Evolutionary conservation across 148 eudicot species (phyloP), one percentile per base, ranked within the genome.

Genomic region (Euryodendron excelsum): DNA sequence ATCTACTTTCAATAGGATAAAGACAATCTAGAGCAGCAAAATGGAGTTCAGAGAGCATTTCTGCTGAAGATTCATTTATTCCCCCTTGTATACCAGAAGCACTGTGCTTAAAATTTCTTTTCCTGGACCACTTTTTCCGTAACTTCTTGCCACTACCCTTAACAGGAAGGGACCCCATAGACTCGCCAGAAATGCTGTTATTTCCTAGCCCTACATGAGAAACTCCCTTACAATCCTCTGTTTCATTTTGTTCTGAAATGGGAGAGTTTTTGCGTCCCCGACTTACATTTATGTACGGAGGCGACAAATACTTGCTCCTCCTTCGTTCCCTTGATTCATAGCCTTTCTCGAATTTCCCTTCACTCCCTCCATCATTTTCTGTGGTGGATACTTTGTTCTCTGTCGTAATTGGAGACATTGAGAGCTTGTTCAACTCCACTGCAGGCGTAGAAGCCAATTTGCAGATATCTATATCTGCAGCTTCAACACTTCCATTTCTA

Each of bases 251-350:
- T 74, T 68, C 86, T 68, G 37, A 63, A 69, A 12, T 45, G 17
- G 81, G 48, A 47, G 62, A 63, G 52, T 74, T 68, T 78, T 74
- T 83, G 18, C 69, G 33, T 44, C 74, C 79, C 36, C 73, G 73
- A 74, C 56, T 80, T 14, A 77, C 63, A 64, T 89, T 77, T 44
- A 86, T 79, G 59, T 84, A 91, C 13, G 97, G 94, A 62, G 80
- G 88, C 25, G 96, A 90, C 80, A 94, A 79, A 74, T 87, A 94
- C 87, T 87, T 94, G 91, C 98, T 92, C 87, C 81, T 91, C 69
- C 82, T 89, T 33, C 97, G 85, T 50, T 86, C 92, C 80, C 97
- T 87, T 20, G 79, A 71, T 50, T 86, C 92, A 69, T 18, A 69
- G 18, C 76, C 82, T 79, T 84, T 88, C 66, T 59, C 79, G 7